Evolutionary conservation across 768 basidiomycete genomes (phyloP).

Genomic region (Mycena pura): DNA sequence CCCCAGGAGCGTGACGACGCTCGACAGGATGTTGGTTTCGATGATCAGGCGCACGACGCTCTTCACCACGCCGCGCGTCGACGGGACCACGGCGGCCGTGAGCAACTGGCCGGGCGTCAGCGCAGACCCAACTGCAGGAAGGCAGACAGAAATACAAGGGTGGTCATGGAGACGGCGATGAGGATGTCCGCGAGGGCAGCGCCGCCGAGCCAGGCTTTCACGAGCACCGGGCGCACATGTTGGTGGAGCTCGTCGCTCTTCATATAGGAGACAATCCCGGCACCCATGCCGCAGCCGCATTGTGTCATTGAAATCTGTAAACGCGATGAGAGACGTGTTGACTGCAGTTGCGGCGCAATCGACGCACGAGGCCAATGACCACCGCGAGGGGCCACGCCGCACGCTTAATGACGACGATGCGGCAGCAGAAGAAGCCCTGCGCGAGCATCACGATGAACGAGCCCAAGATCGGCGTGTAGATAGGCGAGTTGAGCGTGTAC

Average conservation of each 20-base stretch:
- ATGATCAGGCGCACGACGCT: conserved; percentile 9
- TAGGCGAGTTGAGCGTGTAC: conserved; percentile 1
- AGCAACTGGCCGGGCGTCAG: background rate
- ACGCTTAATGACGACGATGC: background rate
- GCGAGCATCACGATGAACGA: conserved; percentile 12
- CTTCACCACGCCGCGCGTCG: background rate
- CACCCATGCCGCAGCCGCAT: conserved; percentile 17
- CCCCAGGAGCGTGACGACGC: background rate
- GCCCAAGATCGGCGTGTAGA: conserved; percentile 14
- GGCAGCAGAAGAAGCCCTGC: conserved; percentile 11
- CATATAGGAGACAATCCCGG: conserved; percentile 9
- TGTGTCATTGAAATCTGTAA: conserved; percentile 1
- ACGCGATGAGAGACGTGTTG: background rate
- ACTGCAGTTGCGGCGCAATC: background rate
- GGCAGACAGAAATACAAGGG: background rate
- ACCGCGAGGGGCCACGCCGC: background rate
- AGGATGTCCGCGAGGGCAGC: background rate
- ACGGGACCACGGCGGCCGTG: background rate
- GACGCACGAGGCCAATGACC: background rate
- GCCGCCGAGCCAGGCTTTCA: conserved; percentile 12
- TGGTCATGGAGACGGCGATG: conserved; percentile 9
- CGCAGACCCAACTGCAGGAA: background rate
- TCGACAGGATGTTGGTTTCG: conserved; percentile 12
- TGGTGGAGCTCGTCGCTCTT: background rate
- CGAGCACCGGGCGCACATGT: background rate